Evolutionary conservation across 768 basidiomycete genomes (phyloP).

Genomic region (Trametes cubensis): DNA sequence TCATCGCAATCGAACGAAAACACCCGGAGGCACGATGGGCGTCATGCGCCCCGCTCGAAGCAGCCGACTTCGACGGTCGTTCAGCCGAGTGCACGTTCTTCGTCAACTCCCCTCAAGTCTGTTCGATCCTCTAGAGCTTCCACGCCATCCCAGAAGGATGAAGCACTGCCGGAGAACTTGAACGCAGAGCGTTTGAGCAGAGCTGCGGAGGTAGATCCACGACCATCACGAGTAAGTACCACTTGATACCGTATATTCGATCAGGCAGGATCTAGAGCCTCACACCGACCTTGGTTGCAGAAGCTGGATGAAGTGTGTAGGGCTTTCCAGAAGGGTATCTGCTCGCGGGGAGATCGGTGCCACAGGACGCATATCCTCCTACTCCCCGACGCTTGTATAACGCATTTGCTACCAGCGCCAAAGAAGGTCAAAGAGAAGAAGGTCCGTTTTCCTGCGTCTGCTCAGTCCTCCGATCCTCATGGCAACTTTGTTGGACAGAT

Average conservation of each 20-base stretch:
- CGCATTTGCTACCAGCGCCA: neutral
- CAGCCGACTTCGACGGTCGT: no score
- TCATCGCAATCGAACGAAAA: no score
- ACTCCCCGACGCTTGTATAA: neutral
- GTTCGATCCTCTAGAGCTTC: neutral
- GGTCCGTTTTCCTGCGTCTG: neutral
- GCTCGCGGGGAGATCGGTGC: conserved; percentile 15
- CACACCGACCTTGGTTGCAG: neutral
- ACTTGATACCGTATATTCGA: no score
- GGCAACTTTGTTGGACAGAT: neutral
- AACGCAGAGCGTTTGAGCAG: neutral
- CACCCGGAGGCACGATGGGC: no score
- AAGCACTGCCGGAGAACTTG: neutral
- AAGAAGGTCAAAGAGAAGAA: neutral
- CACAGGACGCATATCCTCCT: conserved; percentile 19
- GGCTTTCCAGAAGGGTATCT: conserved; percentile 19
- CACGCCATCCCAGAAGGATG: no score
- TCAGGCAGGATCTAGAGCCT: neutral
- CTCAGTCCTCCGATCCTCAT: neutral
- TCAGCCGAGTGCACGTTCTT: no score
- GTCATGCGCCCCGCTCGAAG: no score
- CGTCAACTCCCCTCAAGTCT: neutral
- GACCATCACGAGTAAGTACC: conserved; percentile 4
- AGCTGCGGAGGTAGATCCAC: conserved; percentile 3
- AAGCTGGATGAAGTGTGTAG: conserved; percentile 16